Percentiles rank a stretch among this genome's conserved stretches.
These are phyloP conservation scores for Serpula lacrymans DNA, from an alignment of 768 basidiomycete genomes.

Conservation along the genomic window DNA sequence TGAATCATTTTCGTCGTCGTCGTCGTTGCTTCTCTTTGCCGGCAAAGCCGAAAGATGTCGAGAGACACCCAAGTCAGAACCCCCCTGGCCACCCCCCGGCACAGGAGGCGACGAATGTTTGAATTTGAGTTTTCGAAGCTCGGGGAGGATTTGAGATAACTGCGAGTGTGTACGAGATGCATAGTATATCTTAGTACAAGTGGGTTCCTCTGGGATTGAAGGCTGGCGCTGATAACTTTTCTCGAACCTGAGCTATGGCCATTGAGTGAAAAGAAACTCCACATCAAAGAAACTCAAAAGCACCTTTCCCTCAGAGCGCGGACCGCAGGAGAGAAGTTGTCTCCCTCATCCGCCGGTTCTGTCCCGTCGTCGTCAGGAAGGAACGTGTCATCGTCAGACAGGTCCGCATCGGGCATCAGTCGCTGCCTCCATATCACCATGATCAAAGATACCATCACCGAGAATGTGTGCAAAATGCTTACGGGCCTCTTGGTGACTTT, in stretches of 20 bases:
- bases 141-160: conserved; percentile 84
- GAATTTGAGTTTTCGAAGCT: conserved; percentile 72
- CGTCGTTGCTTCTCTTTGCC: conserved; percentile 23
- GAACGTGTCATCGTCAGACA: conserved; percentile 63
- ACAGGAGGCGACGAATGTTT: conserved; percentile 21
- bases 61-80: neutral
- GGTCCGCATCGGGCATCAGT: conserved; percentile 14
- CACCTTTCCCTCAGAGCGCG: conserved; percentile 79
- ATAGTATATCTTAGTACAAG: conserved; percentile 85
- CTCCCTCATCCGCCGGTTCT: conserved; percentile 28
- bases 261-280: conserved; percentile 4
- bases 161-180: conserved; percentile 97
- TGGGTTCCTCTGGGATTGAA: conserved; percentile 37
- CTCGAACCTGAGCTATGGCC: conserved; percentile 15
- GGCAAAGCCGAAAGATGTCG: conserved; percentile 8
- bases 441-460: neutral
- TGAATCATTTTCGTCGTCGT: conserved; percentile 21
- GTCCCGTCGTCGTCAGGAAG: conserved; percentile 65
- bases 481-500: conserved; percentile 63
- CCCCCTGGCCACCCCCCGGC: conserved; percentile 8
- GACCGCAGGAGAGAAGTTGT: conserved; percentile 74
- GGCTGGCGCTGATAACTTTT: conserved; percentile 6
- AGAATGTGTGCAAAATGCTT: conserved; percentile 16
- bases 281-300: conserved; percentile 15
- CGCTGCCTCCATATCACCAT: conserved; percentile 20